Evolutionary conservation across 2,329 filamentous ascomycete species (phyloP).

Genomic region (Aspergillus persii): DNA sequence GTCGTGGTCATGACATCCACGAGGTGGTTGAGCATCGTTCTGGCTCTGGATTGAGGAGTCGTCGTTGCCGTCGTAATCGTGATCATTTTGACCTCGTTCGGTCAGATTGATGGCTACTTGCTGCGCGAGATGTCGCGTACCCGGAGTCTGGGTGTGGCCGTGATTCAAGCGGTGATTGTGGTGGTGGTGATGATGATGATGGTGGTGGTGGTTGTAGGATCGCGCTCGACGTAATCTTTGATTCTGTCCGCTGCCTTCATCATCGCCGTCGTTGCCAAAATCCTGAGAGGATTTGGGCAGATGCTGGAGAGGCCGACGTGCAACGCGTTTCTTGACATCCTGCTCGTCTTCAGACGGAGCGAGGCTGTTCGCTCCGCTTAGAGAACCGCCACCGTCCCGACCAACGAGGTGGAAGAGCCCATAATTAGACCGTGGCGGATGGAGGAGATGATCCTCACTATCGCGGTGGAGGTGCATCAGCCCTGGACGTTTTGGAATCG

Average conservation of each 20-base stretch:
- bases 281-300: conserved; percentile 27
- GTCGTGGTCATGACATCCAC: neutral
- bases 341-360: conserved; percentile 35
- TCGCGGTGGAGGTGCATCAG: conserved; percentile 24
- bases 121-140: conserved; percentile 9
- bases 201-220: conserved; percentile 24
- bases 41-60: neutral
- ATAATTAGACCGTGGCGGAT: conserved; percentile 27
- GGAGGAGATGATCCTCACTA: conserved; percentile 30
- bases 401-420: conserved; percentile 39
- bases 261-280: conserved; percentile 35
- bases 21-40: neutral
- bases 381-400: conserved; percentile 47
- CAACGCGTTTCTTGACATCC: conserved; percentile 20
- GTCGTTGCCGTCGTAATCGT: conserved; percentile 1
- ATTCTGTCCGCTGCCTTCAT: conserved; percentile 29
- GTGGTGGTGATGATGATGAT: conserved; percentile 19
- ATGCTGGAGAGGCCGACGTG: conserved; percentile 12
- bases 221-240: conserved; percentile 22
- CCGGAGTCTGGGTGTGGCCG: conserved; percentile 11
- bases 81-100: conserved; percentile 32
- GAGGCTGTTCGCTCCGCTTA: conserved; percentile 44
- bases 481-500: conserved; percentile 17
- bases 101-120: conserved; percentile 27
- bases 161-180: conserved; percentile 24